Conservation (phyloP, 2,329 filamentous ascomycete genomes). For the Clarireedia homoeocarpa region DNA sequence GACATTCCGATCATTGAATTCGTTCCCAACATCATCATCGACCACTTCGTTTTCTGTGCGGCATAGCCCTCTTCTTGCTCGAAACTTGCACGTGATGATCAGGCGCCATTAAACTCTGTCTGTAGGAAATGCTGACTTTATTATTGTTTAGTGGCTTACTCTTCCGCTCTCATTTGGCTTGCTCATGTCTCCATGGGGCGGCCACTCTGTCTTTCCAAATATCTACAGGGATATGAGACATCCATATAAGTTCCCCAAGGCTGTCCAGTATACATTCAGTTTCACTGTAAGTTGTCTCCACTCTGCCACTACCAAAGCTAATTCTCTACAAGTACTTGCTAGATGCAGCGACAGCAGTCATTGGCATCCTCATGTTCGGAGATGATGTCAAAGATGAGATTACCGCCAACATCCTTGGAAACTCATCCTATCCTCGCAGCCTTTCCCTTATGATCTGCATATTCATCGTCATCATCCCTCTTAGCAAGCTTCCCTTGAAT, state of each 20-base stretch:
- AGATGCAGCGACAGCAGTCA: constrained; percentile 72
- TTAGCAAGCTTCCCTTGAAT: constrained; percentile 92
- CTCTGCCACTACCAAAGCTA: not conserved
- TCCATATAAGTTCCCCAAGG: constrained; percentile 60
- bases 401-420: constrained; percentile 79
- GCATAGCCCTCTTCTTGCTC: no score
- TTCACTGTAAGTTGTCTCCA: constrained; percentile 57
- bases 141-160: constrained; percentile 52
- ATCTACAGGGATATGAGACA: constrained; percentile 71
- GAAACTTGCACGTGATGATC: no score
- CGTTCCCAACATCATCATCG: no score
- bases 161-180: constrained; percentile 84
- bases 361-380: constrained; percentile 91
- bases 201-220: constrained; percentile 68
- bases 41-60: no score
- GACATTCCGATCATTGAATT: no score
- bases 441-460: constrained; percentile 74
- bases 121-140: not conserved
- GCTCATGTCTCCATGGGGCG: constrained; percentile 75
- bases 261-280: constrained; percentile 71
- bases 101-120: not conserved
- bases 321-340: constrained; percentile 53
- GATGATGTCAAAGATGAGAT: constrained; percentile 69
- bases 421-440: constrained; percentile 62
- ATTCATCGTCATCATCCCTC: constrained; percentile 84